Conservation (phyloP, 2,329 filamentous ascomycete species). For the Colletotrichum brevisporum region DNA sequence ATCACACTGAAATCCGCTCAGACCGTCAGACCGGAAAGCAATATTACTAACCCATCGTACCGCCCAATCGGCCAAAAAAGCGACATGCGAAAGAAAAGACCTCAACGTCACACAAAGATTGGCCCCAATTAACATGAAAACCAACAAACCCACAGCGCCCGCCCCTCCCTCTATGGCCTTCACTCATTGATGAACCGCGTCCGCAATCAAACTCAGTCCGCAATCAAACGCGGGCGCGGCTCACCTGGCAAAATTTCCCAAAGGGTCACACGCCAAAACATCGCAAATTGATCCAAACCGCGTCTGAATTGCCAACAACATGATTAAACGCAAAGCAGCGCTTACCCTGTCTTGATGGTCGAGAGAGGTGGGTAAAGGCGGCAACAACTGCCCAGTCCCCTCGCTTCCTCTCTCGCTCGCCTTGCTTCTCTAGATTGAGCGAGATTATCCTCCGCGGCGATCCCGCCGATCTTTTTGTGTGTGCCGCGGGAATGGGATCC, state of each 20-base stretch:
- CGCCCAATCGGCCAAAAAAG: neutral
- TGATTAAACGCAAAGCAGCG: too few species aligned
- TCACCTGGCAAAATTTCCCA: too few species aligned
- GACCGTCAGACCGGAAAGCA: too few species aligned
- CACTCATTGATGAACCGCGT: constrained; percentile 11
- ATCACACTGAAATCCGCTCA: too few species aligned
- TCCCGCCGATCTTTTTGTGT: neutral
- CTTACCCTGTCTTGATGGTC: too few species aligned
- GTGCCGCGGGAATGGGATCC: neutral
- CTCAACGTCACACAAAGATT: neutral
- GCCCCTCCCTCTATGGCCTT: neutral
- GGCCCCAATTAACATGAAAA: neutral
- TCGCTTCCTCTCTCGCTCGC: neutral
- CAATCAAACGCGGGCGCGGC: neutral
- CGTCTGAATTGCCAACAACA: too few species aligned
- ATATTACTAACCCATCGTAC: too few species aligned
- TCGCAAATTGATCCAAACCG: too few species aligned
- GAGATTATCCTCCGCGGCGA: constrained; percentile 14
- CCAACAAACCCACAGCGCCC: neutral
- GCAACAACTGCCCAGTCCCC: neutral
- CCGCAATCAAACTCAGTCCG: neutral
- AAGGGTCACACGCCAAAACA: too few species aligned
- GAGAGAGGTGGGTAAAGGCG: neutral
- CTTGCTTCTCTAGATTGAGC: neutral
- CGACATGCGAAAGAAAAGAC: neutral